A percentile compares a stretch with the other conserved stretches of the same genome.
phyloP scores from a whole-genome alignment of 202 grass and related monocot genomes.

The Setaria italica region DNA sequence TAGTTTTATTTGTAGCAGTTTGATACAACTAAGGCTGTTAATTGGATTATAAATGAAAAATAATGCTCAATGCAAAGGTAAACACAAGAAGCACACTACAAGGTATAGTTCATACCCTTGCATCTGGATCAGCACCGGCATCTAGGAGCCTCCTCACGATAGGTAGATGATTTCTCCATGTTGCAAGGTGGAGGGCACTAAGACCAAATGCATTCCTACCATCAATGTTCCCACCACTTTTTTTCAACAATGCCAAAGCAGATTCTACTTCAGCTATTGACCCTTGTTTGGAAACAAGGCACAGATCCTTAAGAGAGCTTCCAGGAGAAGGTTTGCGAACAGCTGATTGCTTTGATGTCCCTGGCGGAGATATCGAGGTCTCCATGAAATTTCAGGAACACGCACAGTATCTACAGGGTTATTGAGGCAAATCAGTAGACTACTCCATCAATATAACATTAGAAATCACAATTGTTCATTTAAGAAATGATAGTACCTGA shows the following conservation, averaged over 20 bases:
- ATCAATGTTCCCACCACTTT: conserved; percentile 76
- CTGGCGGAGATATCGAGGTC: conserved; percentile 55
- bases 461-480: conserved; percentile 19
- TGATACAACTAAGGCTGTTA: not conserved
- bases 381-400: conserved; percentile 69
- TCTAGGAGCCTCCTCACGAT: conserved; percentile 79
- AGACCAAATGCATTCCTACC: conserved; percentile 94
- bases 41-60: conserved; percentile 2
- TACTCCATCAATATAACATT: conserved; percentile 4
- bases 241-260: conserved; percentile 82
- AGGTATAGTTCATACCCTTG: conserved; percentile 71
- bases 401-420: conserved; percentile 18
- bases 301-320: conserved; percentile 75
- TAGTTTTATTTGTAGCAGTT: not conserved
- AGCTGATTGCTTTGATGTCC: conserved; percentile 67
- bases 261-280: conserved; percentile 88
- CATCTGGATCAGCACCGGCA: conserved; percentile 92
- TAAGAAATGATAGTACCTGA: conserved; percentile 47
- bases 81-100: conserved; percentile 17
- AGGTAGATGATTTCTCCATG: conserved; percentile 97
- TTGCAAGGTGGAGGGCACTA: conserved; percentile 91
- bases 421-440: conserved; percentile 29
- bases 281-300: conserved; percentile 82
- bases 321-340: conserved; percentile 66
- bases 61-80: conserved; percentile 17